Evolutionary conservation across 1,284 basidiomycete species (phyloP).

Genomic region (Gymnopus androsaceus): DNA sequence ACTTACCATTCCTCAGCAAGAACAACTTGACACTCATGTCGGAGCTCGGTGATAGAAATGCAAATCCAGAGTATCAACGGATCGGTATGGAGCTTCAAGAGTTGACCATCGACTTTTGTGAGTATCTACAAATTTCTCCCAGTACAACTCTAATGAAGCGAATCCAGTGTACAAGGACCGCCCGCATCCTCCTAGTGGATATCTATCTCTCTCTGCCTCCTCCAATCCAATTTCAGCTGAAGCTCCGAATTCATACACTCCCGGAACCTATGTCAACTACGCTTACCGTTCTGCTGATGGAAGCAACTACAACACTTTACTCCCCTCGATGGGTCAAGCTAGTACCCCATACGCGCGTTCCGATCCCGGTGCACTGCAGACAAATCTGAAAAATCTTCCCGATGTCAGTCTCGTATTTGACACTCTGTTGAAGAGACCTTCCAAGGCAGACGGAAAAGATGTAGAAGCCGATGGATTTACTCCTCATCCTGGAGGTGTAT

Average conservation of each 20-base stretch:
- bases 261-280: slow-evolving; percentile 36
- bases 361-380: slow-evolving; percentile 54
- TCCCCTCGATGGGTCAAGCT: slow-evolving; percentile 60
- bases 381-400: slow-evolving; percentile 54
- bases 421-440: slow-evolving; percentile 60
- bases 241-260: slow-evolving; percentile 11
- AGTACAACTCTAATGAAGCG: slow-evolving; percentile 17
- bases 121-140: slow-evolving; percentile 27
- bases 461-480: slow-evolving; percentile 5
- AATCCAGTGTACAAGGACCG: slow-evolving; percentile 59
- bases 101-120: slow-evolving; percentile 50
- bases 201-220: slow-evolving; percentile 36
- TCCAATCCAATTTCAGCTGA: slow-evolving; percentile 1
- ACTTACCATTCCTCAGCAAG: no score
- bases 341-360: slow-evolving; percentile 71
- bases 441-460: slow-evolving; percentile 35
- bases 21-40: slow-evolving; percentile 59
- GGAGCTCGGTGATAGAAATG: slow-evolving; percentile 38
- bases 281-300: slow-evolving; percentile 59
- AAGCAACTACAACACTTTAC: slow-evolving; percentile 56
- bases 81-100: slow-evolving; percentile 46
- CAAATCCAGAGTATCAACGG: slow-evolving; percentile 28
- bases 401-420: slow-evolving; percentile 75
- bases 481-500: slow-evolving; percentile 61
- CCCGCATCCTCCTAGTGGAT: slow-evolving; percentile 65